Evolutionary conservation across 1,284 basidiomycete genomes (phyloP), one percentile per base, ranked within the genome.

Genomic region (Sphagnurus paluster): DNA sequence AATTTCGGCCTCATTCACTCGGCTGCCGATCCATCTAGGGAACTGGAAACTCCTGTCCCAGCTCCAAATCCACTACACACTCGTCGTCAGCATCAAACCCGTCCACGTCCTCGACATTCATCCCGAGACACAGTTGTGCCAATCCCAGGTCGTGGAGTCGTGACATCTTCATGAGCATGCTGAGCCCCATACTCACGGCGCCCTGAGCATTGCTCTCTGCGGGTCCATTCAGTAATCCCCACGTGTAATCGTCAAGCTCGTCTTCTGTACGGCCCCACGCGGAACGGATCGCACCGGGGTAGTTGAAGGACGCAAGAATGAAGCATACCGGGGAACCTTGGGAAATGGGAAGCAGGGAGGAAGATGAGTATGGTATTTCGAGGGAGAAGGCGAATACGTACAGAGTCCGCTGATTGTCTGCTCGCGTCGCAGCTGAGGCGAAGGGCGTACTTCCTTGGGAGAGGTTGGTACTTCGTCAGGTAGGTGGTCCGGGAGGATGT

Each of bases 401-500:
- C 87, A 90, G 46, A 90, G 65, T 1, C 87, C 87, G 56, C 87
- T 90, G 43, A 90, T 74, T 39, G 74, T 67, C 51, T 88, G 87
- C 57, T 90, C 87, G 30, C 72, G 70, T 30, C 66, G 51, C 19
- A 84, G 74, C 49, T 73, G 70, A 0, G 76, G 72, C 8, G 76
- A 67, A 19, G 57, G 55, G 16, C 54, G 55, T 56, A 46, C 60
- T 48, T 44, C 55, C 40, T 5, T 44, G 29, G 26, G 54, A 58
- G 17, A 46, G 47, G 11, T 61, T 53, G 10, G 60, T 10, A 33
- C 58, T 13, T 66, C 64, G 11, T 67, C 68, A 11, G 74, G 56
- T 11, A 64, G 44, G 24, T 75, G 77, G 26, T 80, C 75, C 2
- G 72, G 72, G 0, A 88, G 68, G 0, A 70, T 57, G 45, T 90